These are phyloP conservation scores for Aspergillus avenaceus DNA, from an alignment of 495 filamentous ascomycete genomes.

Conservation along the genomic window DNA sequence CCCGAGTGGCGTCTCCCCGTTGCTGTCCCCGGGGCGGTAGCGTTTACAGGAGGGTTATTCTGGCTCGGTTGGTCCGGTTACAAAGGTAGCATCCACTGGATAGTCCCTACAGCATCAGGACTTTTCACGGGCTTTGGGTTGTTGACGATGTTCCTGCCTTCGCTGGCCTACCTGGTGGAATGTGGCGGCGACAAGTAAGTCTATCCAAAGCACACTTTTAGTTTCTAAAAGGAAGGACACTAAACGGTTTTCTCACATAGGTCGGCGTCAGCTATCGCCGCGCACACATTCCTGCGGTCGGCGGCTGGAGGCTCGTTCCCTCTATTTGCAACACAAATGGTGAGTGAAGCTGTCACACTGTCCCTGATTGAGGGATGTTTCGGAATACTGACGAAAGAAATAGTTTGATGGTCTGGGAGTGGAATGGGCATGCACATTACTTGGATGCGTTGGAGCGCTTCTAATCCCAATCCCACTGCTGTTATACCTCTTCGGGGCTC, in stretches of 20 bases:
- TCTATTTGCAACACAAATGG: slow-evolving; percentile 39
- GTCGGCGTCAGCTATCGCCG: slow-evolving; percentile 66
- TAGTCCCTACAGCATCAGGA: slow-evolving; percentile 46
- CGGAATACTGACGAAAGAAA: neutral
- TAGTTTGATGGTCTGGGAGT: slow-evolving; percentile 58
- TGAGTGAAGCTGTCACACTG: neutral
- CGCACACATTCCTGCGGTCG: slow-evolving; percentile 64
- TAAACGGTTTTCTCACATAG: slow-evolving; percentile 16
- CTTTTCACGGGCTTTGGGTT: slow-evolving; percentile 45
- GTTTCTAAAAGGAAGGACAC: neutral
- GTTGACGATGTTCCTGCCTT: slow-evolving; percentile 37
- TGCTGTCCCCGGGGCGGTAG: slow-evolving; percentile 33
- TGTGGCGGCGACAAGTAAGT: slow-evolving; percentile 20
- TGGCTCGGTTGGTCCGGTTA: slow-evolving; percentile 56
- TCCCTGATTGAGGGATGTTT: no score
- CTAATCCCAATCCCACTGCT: slow-evolving; percentile 30
- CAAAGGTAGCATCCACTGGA: slow-evolving; percentile 50
- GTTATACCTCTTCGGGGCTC: slow-evolving; percentile 27
- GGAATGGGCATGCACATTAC: slow-evolving; percentile 53
- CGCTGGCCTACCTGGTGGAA: slow-evolving; percentile 51
- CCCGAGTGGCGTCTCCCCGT: slow-evolving; percentile 58
- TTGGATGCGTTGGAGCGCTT: slow-evolving; percentile 48
- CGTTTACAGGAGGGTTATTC: slow-evolving; percentile 50
- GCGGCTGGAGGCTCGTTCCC: slow-evolving; percentile 53
- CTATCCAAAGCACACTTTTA: no score